phyloP scores from a whole-genome alignment of 1,284 basidiomycete species.

The Naganishia cerealis region DNA sequence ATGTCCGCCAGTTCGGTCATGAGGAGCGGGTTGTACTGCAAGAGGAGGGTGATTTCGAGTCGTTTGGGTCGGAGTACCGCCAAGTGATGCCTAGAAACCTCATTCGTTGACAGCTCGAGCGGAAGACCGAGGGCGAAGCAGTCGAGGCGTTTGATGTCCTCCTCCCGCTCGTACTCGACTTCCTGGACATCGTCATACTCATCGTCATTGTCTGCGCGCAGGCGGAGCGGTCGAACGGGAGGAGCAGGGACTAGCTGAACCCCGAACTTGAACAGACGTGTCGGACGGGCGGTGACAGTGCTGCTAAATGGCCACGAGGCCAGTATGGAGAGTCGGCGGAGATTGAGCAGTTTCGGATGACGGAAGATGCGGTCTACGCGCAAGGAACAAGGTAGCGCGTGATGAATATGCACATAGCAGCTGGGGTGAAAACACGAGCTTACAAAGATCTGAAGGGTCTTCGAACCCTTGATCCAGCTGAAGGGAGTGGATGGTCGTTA shows the following conservation, averaged over 20 bases:
- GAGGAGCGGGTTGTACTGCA: conserved; percentile 28
- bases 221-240: not conserved
- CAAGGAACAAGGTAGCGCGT: not conserved
- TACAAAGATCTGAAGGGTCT: conserved; percentile 39
- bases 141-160: conserved; percentile 28
- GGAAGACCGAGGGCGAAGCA: conserved; percentile 41
- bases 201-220: not conserved
- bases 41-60: conserved; percentile 36
- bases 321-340: conserved; percentile 39
- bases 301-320: conserved; percentile 37
- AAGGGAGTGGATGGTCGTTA: conserved; percentile 32
- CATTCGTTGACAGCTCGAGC: conserved; percentile 41
- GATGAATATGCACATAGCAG: not conserved
- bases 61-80: conserved; percentile 30
- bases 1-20: conserved; percentile 38
- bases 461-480: conserved; percentile 39
- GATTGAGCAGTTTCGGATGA: conserved; percentile 35
- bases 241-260: conserved; percentile 39
- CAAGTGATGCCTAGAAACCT: conserved; percentile 39
- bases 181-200: not conserved
- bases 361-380: conserved; percentile 39
- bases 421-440: conserved; percentile 8
- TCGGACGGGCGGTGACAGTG: conserved; percentile 32
- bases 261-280: conserved; percentile 40
- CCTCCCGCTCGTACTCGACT: not conserved